Evolutionary conservation across 768 basidiomycete genomes (phyloP), one percentile per base, ranked within the genome.

Genomic region (Trametes cinnabarina): DNA sequence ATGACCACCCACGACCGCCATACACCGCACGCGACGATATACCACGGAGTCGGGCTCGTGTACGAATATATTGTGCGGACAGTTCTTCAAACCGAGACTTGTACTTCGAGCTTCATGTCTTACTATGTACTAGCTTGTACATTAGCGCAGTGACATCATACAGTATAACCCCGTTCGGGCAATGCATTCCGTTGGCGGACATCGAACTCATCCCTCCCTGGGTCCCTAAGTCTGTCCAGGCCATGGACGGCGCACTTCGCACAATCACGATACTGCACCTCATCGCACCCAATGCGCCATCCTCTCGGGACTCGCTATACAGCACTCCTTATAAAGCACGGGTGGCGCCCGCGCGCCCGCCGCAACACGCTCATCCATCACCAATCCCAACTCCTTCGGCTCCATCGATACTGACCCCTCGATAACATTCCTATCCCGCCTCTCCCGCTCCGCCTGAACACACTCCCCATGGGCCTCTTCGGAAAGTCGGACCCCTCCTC

Each of bases 401-500:
- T 12, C 30, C 37, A 22, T 22, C 20, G 7, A 43, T 35, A 32
- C 30, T 30, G 6, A 14, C 9, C 46, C 56, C 39, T 25, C 49
- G n/a, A n/a, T 32, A 20, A 58, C 47, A n/a, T n/a, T n/a, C n/a
- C n/a, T n/a, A n/a, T n/a, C n/a, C 25, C 40, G 47, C 63, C 23
- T 39, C 30, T 20, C n/a, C n/a, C n/a, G n/a, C n/a, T n/a, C n/a
- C n/a, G n/a, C n/a, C n/a, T n/a, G n/a, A 42, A n/a, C n/a, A 39
- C 30, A 43, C 34, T 53, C 50, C 54, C 51, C 55, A 72, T 76
- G 73, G 65, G 65, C 11, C 59, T 66, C 46, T 65, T 66, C 51
- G 25, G 68, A 64, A 51, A 66, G 65, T 56, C 67, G 42, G 50
- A 64, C 58, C 53, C 61, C 50, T 65, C 55, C 62, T 61, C 65